Evolutionary conservation across 305 asterid genomes (phyloP), one percentile per base, ranked within the genome.

Genomic region (Fraxinus sp.): DNA sequence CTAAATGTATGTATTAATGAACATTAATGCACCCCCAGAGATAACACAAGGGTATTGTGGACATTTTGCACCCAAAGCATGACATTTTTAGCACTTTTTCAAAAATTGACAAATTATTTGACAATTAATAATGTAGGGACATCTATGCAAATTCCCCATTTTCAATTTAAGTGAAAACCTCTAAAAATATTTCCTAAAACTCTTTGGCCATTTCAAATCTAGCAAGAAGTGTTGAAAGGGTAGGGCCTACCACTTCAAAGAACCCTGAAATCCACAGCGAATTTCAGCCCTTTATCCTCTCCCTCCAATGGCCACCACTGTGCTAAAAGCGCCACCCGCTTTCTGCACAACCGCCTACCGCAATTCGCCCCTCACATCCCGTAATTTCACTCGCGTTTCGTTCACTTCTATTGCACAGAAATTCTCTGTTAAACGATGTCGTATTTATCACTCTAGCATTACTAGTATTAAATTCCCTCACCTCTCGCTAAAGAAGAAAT

Each of bases 321-420:
- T 86, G 78, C 62, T 88, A 30, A 86, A 87, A 30, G 71, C 90
- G 81, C 90, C 91, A 78, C 90, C 90, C 26, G 36, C 87, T 70
- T 85, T 89, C 85, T n/a, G 81, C 83, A 78, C 86, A 36, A 77
- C 89, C 81, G 84, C 68, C 55, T 78, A 74, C 49, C 83, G 84
- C n/a, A 79, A 82, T 4, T 82, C 85, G 57, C 52, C 83, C 32
- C 77, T 76, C 78, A 87, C 39, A 22, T 71, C 84, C 70, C 81
- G 3, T 66, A 77, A 62, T 76, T 30, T 78, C 20, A 18, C 83
- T 14, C 85, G 88, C 66, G 86, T 86, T 68, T 84, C 88, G 7
- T 83, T 85, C 22, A 11, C 33, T 68, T 73, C 89, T 14, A 37
- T 26, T 66, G 80, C 87, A 78, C 7, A 84, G 73, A 22, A 66